Percentiles rank a stretch among this genome's conserved stretches.
These are phyloP conservation scores for Calonectria naviculata DNA, from an alignment of 2,329 filamentous ascomycete genomes.

Conservation along the genomic window DNA sequence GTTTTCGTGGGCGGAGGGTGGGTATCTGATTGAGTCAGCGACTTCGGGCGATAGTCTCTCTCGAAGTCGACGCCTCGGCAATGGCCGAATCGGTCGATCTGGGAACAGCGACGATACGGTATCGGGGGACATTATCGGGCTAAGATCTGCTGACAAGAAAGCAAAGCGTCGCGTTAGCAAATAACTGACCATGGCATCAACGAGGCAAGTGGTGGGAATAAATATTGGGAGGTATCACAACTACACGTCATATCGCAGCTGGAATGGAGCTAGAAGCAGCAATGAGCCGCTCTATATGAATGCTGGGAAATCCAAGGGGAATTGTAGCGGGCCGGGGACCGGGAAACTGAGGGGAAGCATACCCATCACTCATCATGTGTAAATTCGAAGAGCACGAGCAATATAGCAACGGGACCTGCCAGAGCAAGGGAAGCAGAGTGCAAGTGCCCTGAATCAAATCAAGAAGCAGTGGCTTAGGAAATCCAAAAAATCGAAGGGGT, in stretches of 20 bases:
- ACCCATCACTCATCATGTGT: conserved; percentile 54
- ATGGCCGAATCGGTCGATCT: conserved; percentile 90
- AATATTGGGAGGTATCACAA: conserved; percentile 25
- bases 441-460: conserved; percentile 20
- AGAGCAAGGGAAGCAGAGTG: conserved; percentile 22
- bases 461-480: conserved; percentile 23
- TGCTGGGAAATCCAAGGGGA: conserved; percentile 6
- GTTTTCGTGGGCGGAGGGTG: conserved; percentile 76
- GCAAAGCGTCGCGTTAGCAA: conserved; percentile 42
- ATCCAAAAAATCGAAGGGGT: conserved; percentile 19
- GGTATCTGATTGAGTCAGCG: conserved; percentile 84
- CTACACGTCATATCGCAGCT: conserved; percentile 14
- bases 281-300: conserved; percentile 10
- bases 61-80: conserved; percentile 89
- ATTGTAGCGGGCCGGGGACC: conserved; percentile 31
- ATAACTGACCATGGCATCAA: conserved; percentile 32
- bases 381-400: conserved; percentile 33
- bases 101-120: conserved; percentile 84
- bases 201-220: conserved; percentile 24
- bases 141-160: conserved; percentile 51
- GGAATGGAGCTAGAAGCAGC: conserved; percentile 1
- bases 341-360: conserved; percentile 43
- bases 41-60: conserved; percentile 88
- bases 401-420: conserved; percentile 23
- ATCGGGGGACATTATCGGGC: conserved; percentile 74